Percentiles rank a stretch among this genome's conserved stretches.
phyloP scores from a whole-genome alignment of 2,329 filamentous ascomycete genomes.

The Diaporthe amygdali region DNA sequence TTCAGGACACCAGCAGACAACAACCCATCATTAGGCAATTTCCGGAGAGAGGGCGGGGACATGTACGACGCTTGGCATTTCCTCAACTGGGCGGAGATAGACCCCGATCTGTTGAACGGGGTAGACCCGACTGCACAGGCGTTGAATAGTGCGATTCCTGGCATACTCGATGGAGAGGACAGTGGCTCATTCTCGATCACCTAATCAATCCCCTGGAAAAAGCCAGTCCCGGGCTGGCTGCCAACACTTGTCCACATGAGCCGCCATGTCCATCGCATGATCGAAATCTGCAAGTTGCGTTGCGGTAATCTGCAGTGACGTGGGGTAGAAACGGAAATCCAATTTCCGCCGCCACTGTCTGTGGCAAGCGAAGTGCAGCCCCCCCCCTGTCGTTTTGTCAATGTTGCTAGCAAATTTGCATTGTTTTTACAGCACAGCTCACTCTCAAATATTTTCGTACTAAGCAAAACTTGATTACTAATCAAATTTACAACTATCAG shows the following conservation, averaged over 20 bases:
- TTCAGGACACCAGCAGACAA: background rate
- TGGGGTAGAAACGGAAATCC: background rate
- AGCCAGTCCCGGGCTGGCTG: fast-evolving
- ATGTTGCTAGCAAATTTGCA: too few species aligned
- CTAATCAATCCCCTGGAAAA: background rate
- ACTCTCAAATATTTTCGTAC: too few species aligned
- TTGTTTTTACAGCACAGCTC: too few species aligned
- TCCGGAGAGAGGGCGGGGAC: background rate
- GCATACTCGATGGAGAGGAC: background rate
- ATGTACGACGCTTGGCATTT: conserved; percentile 3
- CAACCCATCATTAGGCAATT: background rate
- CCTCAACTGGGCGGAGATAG: background rate
- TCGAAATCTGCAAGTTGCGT: too few species aligned
- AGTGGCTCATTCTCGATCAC: background rate
- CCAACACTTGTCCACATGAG: background rate
- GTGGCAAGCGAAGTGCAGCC: too few species aligned
- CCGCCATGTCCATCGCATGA: background rate
- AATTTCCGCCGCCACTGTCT: background rate
- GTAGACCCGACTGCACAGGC: background rate
- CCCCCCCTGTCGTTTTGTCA: too few species aligned
- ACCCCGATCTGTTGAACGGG: background rate
- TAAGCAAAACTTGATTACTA: too few species aligned
- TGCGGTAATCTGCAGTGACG: too few species aligned
- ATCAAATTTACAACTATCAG: too few species aligned
- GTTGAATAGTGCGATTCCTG: background rate